Evolutionary conservation across 805 yeast species (phyloP), one percentile per base, ranked within the genome.

Genomic region (Metschnikowia henanensis): DNA sequence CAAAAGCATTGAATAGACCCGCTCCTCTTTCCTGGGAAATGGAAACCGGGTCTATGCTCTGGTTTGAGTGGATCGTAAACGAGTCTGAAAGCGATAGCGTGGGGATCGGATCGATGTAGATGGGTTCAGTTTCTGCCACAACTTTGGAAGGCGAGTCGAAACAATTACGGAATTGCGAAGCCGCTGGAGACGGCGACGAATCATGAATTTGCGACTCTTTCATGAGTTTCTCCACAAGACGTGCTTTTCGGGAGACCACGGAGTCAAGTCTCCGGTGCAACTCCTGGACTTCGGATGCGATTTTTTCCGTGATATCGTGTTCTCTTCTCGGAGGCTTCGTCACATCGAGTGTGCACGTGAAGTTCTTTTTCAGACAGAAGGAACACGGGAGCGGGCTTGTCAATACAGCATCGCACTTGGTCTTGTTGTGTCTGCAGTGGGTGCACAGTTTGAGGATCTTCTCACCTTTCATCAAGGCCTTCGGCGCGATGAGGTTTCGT

Each of bases 351-450:
- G 72, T 71, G 55, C 89, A 83, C 21, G 64, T 61, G 17, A 76
- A 52, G 15, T 77, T 77, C 46, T 75, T 71, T 56, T 74, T 78
- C 5, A 65, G 50, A 57, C 89, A 83, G 23, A 77, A 71, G 3
- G 81, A 59, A 54, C 89, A 83, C 0, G 85, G 76, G 19, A 61
- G 56, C 3, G 88, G 87, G 28, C 68, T 61, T 13, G 79, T 75
- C 19, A 57, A 56, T 12, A 62, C 50, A 10, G 83, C 83, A 56
- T 83, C 83, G 60, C 89, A 83, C 54, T 75, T 80, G 15, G 83
- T 81, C 58, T 83, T 83, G 52, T 81, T 84, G 54, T 77, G 77
- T 28, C 88, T 70, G 59, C 89, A 83, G 25, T 84, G 66, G 4
- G 76, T 70, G 57, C 89, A 83, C 9, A 86, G 76, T 52, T 81